Evolutionary conservation across 2,329 filamentous ascomycete species (phyloP).

Genomic region (Botrytis fragariae): DNA sequence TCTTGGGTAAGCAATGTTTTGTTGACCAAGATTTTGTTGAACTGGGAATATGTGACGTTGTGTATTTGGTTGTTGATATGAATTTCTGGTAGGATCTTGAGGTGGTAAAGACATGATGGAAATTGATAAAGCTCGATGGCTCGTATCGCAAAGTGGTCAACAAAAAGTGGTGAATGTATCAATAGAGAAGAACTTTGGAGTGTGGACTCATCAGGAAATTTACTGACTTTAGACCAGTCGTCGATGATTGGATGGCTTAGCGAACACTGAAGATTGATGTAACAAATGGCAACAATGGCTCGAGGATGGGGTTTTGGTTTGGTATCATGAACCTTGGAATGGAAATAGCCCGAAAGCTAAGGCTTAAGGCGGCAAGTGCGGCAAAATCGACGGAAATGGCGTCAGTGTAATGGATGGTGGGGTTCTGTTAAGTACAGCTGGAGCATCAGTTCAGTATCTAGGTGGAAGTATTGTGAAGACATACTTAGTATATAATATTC

Average conservation of each 20-base stretch:
- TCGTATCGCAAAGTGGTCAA: conserved; percentile 20
- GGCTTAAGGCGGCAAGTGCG: neutral
- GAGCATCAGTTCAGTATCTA: neutral
- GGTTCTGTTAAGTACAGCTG: neutral
- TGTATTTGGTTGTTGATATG: conserved; percentile 23
- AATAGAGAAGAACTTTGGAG: conserved; percentile 19
- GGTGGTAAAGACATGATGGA: conserved; percentile 35
- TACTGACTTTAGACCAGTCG: conserved; percentile 13
- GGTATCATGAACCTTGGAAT: neutral
- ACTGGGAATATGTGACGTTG: conserved; percentile 25
- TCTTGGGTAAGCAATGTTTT: conserved; percentile 29
- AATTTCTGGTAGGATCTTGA: conserved; percentile 28
- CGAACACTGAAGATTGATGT: neutral
- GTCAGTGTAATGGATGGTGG: neutral
- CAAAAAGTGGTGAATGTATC: conserved; percentile 20
- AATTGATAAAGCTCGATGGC: conserved; percentile 14
- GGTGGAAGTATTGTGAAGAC: neutral
- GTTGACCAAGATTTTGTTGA: conserved; percentile 31
- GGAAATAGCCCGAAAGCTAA: neutral
- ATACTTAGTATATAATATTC: neutral
- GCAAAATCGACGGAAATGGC: conserved; percentile 11
- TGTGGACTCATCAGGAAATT: conserved; percentile 21
- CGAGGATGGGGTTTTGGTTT: neutral
- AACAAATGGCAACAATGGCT: neutral
- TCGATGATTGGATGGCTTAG: neutral